Conservation (phyloP, 2,329 filamentous ascomycete species). For the Trichoderma cornu-damae region DNA sequence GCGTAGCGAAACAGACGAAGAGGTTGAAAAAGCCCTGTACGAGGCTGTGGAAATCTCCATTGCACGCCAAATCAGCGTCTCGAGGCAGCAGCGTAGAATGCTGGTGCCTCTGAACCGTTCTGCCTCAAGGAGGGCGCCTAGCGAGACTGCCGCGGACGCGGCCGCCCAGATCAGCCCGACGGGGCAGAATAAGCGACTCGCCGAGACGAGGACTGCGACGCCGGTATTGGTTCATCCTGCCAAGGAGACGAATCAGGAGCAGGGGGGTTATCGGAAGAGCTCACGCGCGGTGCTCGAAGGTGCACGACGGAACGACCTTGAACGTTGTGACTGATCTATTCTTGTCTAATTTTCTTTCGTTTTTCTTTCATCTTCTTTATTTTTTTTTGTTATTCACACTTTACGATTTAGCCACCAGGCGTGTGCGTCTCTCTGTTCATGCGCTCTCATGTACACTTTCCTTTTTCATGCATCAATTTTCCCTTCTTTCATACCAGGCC, state of each 20-base stretch:
- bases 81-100: slow-evolving; percentile 55
- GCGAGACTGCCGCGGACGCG: slow-evolving; percentile 3
- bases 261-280: slow-evolving; percentile 45
- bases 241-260: slow-evolving; percentile 28
- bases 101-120: slow-evolving; percentile 48
- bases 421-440: neutral
- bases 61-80: slow-evolving; percentile 62
- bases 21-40: slow-evolving; percentile 31
- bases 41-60: slow-evolving; percentile 62
- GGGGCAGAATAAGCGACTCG: slow-evolving; percentile 28
- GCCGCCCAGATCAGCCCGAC: neutral
- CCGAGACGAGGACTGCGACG: slow-evolving; percentile 39
- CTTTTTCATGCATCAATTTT: slow-evolving; percentile 1
- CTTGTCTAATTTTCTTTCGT: neutral
- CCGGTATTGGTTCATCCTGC: slow-evolving; percentile 43
- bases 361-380: neutral
- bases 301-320: slow-evolving; percentile 20
- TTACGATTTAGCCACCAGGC: neutral
- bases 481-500: neutral
- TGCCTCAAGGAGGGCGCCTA: slow-evolving; percentile 22
- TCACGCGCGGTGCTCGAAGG: slow-evolving; percentile 50
- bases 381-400: neutral
- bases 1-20: slow-evolving; percentile 10
- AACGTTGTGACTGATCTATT: slow-evolving; percentile 8
- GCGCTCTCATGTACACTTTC: neutral